Evolutionary conservation across 2,329 filamentous ascomycete genomes (phyloP).

Genomic region (Stenocarpella maydis): DNA sequence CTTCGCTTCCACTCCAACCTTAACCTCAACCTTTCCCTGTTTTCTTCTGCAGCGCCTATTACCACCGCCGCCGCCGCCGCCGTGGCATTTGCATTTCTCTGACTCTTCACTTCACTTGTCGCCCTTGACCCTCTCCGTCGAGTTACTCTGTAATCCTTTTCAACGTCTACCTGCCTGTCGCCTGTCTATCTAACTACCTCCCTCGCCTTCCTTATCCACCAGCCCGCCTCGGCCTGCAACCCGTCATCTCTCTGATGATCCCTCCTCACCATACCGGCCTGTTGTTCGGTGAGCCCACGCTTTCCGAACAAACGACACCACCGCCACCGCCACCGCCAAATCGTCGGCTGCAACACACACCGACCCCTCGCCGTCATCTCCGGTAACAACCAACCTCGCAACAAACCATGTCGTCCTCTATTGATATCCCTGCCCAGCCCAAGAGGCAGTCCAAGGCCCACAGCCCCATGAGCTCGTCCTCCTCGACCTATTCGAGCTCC

Average conservation of each 20-base stretch:
- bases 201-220: background rate
- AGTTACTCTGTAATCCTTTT: conserved; percentile 8
- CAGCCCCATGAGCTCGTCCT: conserved; percentile 57
- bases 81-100: conserved; percentile 24
- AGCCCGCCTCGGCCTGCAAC: conserved; percentile 10
- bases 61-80: too few relatives aligned
- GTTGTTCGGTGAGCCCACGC: conserved; percentile 29
- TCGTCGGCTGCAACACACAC: background rate
- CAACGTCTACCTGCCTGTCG: conserved; percentile 3
- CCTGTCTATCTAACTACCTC: background rate
- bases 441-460: conserved; percentile 50
- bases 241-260: conserved; percentile 29
- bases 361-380: conserved; percentile 19
- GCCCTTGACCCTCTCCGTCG: conserved; percentile 7
- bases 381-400: conserved; percentile 28
- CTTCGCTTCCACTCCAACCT: conserved; percentile 12
- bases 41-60: conserved; percentile 20
- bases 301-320: conserved; percentile 11
- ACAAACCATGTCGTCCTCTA: conserved; percentile 70
- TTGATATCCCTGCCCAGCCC: conserved; percentile 67
- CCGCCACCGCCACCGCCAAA: conserved; percentile 1
- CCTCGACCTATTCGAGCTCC: conserved; percentile 66
- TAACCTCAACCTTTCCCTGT: conserved; percentile 9
- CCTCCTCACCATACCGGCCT: conserved; percentile 11
- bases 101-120: conserved; percentile 8